Evolutionary conservation across 805 yeast species (phyloP).

Genomic region (Saccharomycopsis synnaedendra): DNA sequence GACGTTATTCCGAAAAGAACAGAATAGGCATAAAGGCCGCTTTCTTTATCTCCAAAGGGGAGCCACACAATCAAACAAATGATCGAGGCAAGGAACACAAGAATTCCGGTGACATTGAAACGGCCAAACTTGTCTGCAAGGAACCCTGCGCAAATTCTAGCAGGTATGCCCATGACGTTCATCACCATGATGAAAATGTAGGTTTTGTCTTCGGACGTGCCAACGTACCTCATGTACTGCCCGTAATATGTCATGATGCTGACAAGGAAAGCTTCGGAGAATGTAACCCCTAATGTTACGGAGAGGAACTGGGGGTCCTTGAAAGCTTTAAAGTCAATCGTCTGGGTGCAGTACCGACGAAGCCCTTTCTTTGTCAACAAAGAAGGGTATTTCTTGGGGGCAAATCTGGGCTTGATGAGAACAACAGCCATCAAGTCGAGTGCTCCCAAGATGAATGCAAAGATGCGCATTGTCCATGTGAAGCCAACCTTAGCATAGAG

Average conservation of each 20-base stretch:
- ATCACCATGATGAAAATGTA: constrained; percentile 32
- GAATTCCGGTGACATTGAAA: constrained; percentile 34
- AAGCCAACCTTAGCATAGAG: constrained; percentile 35
- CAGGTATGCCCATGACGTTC: constrained; percentile 25
- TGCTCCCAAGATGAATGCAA: constrained; percentile 27
- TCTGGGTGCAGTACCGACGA: neutral
- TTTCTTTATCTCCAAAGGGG: constrained; percentile 28
- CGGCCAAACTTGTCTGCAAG: constrained; percentile 32
- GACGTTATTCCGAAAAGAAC: constrained; percentile 43
- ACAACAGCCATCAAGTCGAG: constrained; percentile 18
- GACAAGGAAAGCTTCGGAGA: constrained; percentile 35
- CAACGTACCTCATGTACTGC: constrained; percentile 37
- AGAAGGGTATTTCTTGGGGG: neutral
- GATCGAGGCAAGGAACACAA: constrained; percentile 26
- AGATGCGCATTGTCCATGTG: constrained; percentile 39
- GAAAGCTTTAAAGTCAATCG: constrained; percentile 22
- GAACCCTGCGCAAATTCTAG: constrained; percentile 25
- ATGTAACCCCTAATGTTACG: constrained; percentile 33
- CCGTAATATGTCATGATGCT: constrained; percentile 37
- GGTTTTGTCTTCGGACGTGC: constrained; percentile 28
- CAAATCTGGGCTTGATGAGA: constrained; percentile 26
- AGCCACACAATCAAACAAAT: constrained; percentile 30
- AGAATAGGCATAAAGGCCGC: constrained; percentile 33
- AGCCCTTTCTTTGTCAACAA: constrained; percentile 1
- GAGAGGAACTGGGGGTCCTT: constrained; percentile 33